Percentiles rank a stretch among this genome's conserved stretches.
Evolutionary conservation across 2,329 filamentous ascomycete genomes (phyloP).

Genomic region (Pseudonectria buxi): DNA sequence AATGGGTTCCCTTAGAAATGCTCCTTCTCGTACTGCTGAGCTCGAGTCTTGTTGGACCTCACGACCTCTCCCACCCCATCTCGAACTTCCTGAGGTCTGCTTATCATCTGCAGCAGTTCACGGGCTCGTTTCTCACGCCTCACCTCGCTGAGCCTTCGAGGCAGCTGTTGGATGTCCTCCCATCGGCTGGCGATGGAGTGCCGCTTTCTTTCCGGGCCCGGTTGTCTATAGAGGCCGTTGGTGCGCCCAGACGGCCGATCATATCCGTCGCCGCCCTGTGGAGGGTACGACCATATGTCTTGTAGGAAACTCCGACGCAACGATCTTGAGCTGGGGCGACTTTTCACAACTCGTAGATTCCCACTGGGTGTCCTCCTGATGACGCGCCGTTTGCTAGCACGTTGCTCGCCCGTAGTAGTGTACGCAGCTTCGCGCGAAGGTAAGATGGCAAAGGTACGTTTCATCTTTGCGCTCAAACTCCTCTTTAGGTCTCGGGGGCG

Average conservation of each 20-base stretch:
- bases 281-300: constrained; percentile 31
- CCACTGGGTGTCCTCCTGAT: constrained; percentile 54
- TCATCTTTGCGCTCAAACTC: constrained; percentile 47
- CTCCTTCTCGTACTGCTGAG: constrained; percentile 5
- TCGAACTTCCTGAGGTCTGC: constrained; percentile 49
- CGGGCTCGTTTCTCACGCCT: constrained; percentile 52
- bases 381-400: constrained; percentile 46
- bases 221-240: constrained; percentile 21
- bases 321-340: constrained; percentile 42
- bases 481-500: constrained; percentile 38
- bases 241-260: constrained; percentile 26
- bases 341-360: constrained; percentile 52
- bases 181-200: constrained; percentile 41
- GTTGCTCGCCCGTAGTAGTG: constrained; percentile 24
- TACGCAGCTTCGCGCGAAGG: constrained; percentile 39
- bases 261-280: constrained; percentile 11
- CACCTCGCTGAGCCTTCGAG: constrained; percentile 50
- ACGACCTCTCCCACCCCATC: constrained; percentile 54
- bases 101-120: constrained; percentile 54
- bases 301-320: constrained; percentile 21
- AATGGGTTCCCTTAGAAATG: not conserved
- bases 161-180: constrained; percentile 46
- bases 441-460: constrained; percentile 54
- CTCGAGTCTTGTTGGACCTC: constrained; percentile 28
- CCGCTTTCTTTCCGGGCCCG: constrained; percentile 22